These are phyloP conservation scores for Hyphopichia fennica DNA, from an alignment of 1,139 yeast species.

Conservation along the genomic window DNA sequence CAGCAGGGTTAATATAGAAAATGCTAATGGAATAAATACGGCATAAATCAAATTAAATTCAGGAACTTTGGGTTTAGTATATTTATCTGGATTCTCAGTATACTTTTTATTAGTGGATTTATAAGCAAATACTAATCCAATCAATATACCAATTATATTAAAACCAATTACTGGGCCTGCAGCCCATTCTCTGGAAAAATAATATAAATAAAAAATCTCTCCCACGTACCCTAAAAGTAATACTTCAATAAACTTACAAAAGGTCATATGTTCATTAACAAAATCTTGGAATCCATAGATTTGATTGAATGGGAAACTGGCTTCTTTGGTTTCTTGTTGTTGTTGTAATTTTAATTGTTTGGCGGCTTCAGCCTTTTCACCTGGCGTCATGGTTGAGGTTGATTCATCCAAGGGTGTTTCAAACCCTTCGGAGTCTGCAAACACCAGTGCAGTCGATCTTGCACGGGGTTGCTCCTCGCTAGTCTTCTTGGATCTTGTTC, in stretches of 20 bases:
- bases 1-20: conserved; percentile 21
- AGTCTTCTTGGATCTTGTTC: background rate
- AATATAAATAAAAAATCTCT: conserved; percentile 30
- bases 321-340: conserved; percentile 6
- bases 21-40: conserved; percentile 30
- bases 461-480: background rate
- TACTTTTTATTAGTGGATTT: conserved; percentile 19
- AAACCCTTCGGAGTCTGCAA: conserved; percentile 9
- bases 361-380: background rate
- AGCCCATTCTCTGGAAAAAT: conserved; percentile 16
- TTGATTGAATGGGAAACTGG: conserved; percentile 27
- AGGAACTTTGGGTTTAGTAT: conserved; percentile 27
- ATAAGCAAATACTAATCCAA: conserved; percentile 32
- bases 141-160: conserved; percentile 33
- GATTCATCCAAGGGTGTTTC: background rate
- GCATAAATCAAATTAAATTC: conserved; percentile 42
- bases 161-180: conserved; percentile 29
- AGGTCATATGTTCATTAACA: conserved; percentile 33
- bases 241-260: conserved; percentile 34
- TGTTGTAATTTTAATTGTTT: background rate
- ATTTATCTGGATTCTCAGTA: conserved; percentile 11
- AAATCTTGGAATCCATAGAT: conserved; percentile 40
- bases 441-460: conserved; percentile 22
- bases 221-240: conserved; percentile 28
- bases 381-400: background rate